These are phyloP conservation scores for Phyllosticta citribraziliensis DNA, from an alignment of 2,329 filamentous ascomycete genomes.

Conservation along the genomic window DNA sequence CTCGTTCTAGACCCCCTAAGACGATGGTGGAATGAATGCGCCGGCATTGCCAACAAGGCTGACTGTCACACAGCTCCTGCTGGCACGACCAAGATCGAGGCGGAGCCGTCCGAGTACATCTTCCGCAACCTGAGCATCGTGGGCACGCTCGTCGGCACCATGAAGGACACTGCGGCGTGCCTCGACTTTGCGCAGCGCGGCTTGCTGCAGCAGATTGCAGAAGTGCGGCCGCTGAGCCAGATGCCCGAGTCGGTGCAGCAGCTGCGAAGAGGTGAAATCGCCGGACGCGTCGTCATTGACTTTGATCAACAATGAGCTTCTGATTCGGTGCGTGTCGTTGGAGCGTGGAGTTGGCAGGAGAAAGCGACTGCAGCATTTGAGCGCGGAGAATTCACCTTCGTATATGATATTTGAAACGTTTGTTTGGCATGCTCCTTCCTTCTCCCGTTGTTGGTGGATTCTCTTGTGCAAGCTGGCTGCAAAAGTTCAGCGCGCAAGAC, in stretches of 20 bases:
- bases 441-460: no score
- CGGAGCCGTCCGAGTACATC: constrained; percentile 26
- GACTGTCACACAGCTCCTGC: background rate
- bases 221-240: constrained; percentile 37
- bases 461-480: no score
- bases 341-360: background rate
- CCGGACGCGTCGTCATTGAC: constrained; percentile 44
- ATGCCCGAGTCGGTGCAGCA: constrained; percentile 44
- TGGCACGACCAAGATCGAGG: constrained; percentile 18
- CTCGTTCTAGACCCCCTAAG: background rate
- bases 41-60: constrained; percentile 11
- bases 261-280: constrained; percentile 40
- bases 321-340: background rate
- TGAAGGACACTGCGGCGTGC: constrained; percentile 38
- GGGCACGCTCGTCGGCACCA: constrained; percentile 35
- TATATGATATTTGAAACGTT: background rate
- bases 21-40: background rate
- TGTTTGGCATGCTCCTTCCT: no score
- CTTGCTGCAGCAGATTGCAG: constrained; percentile 40
- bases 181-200: constrained; percentile 42
- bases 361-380: background rate
- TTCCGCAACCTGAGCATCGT: constrained; percentile 26
- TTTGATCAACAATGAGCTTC: constrained; percentile 34
- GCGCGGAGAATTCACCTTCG: background rate
- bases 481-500: no score